These are phyloP conservation scores for Alternaria ventricosa DNA, from an alignment of 2,329 filamentous ascomycete genomes.

Conservation along the genomic window DNA sequence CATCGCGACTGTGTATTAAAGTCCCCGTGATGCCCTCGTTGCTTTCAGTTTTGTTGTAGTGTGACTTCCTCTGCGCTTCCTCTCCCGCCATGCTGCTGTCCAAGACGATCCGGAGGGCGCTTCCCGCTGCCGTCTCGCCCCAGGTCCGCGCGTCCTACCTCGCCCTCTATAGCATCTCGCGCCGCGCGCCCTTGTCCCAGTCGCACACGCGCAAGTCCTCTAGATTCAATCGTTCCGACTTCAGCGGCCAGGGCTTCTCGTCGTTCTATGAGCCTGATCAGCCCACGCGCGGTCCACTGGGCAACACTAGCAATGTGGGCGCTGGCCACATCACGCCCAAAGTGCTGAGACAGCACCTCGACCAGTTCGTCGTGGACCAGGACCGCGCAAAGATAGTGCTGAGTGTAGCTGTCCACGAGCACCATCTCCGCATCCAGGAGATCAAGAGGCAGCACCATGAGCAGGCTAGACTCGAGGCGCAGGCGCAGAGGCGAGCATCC, in stretches of 20 bases:
- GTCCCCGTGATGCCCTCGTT: constrained; percentile 14
- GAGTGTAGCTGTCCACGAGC: constrained; percentile 92
- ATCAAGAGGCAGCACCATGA: constrained; percentile 78
- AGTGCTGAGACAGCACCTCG: constrained; percentile 83
- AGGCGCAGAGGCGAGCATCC: constrained; percentile 73
- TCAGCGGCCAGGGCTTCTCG: constrained; percentile 67
- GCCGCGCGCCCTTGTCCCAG: constrained; percentile 15
- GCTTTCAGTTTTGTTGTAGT: not conserved
- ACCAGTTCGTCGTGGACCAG: constrained; percentile 96
- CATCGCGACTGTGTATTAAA: constrained; percentile 2
- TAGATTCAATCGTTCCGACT: constrained; percentile 65
- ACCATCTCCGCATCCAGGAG: constrained; percentile 87
- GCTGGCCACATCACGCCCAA: constrained; percentile 66
- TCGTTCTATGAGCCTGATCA: constrained; percentile 67
- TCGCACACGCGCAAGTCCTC: constrained; percentile 44
- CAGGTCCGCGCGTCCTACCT: constrained; percentile 53
- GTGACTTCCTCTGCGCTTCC: not conserved
- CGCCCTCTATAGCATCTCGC: constrained; percentile 38
- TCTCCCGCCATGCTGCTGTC: constrained; percentile 29
- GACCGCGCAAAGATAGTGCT: constrained; percentile 93
- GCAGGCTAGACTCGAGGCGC: constrained; percentile 74
- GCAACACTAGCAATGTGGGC: constrained; percentile 63
- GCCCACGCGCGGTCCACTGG: constrained; percentile 68
- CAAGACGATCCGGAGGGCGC: constrained; percentile 28
- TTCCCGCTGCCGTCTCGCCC: constrained; percentile 42